A percentile compares a stretch with the other conserved stretches of the same genome.
phyloP scores from a whole-genome alignment of 371 early-diverging fungal species.

The Lichtheimia hyalospora region DNA sequence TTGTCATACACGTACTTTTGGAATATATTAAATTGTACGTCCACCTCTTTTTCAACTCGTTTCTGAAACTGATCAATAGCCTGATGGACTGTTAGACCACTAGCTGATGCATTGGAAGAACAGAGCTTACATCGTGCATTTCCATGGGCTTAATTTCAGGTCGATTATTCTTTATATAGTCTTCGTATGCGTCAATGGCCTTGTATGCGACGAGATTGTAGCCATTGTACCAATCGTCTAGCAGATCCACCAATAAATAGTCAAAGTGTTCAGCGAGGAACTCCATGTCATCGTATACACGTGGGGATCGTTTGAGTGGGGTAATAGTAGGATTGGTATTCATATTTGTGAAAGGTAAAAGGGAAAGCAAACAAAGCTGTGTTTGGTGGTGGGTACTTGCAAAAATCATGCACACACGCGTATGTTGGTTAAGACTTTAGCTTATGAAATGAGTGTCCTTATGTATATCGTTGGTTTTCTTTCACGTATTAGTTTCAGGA shows the following conservation, averaged over 20 bases:
- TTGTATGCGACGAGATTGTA: constrained; percentile 11
- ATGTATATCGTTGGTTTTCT: too few species aligned
- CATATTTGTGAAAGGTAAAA: too few species aligned
- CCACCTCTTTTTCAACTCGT: constrained; percentile 12
- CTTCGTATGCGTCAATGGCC: constrained; percentile 8
- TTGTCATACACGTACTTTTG: constrained; percentile 16
- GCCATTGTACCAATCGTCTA: constrained; percentile 17
- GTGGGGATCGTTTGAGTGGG: constrained; percentile 5
- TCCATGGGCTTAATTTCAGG: not conserved
- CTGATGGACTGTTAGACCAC: not conserved
- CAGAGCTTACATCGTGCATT: not conserved
- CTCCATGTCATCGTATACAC: constrained; percentile 13
- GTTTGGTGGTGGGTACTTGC: too few species aligned
- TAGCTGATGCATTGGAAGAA: not conserved
- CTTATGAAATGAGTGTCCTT: too few species aligned
- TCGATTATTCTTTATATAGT: constrained; percentile 3
- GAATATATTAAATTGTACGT: constrained; percentile 16
- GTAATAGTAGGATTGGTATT: not conserved
- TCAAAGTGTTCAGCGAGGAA: constrained; percentile 18
- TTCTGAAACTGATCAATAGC: constrained; percentile 9
- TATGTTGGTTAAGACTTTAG: too few species aligned
- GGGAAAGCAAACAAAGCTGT: too few species aligned
- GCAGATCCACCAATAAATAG: constrained; percentile 7
- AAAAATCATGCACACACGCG: too few species aligned
- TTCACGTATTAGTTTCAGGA: too few species aligned